These are phyloP conservation scores for Xylaria palmicola DNA, from an alignment of 495 filamentous ascomycete genomes.

Conservation along the genomic window DNA sequence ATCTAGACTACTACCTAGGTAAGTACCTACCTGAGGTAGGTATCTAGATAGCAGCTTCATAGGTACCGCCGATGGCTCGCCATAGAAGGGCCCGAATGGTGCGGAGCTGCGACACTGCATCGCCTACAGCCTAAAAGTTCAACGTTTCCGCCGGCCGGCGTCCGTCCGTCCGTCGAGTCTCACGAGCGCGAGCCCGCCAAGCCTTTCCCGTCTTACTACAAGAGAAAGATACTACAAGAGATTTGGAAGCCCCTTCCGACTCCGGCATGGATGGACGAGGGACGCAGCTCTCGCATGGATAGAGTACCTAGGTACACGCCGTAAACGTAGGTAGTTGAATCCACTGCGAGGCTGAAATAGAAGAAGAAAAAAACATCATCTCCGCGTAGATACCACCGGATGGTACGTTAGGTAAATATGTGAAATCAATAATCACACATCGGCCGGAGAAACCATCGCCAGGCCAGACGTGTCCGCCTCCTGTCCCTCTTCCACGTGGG, in stretches of 20 bases:
- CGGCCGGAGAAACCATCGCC: too few species aligned
- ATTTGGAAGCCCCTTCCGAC: slow-evolving; percentile 8
- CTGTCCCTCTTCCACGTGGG: slow-evolving; percentile 17
- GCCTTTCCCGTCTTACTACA: slow-evolving; percentile 7
- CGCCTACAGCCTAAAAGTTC: background rate
- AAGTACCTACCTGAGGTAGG: too few species aligned
- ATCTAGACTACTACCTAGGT: too few species aligned
- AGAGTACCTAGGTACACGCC: too few species aligned
- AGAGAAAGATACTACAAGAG: too few species aligned
- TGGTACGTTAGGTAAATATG: too few species aligned
- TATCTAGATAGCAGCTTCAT: background rate
- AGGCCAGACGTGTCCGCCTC: too few species aligned
- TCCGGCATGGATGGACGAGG: background rate
- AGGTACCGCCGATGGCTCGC: background rate
- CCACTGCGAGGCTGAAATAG: slow-evolving; percentile 2
- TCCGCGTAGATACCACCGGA: background rate
- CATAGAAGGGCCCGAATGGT: background rate
- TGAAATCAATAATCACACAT: too few species aligned
- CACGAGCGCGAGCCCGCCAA: background rate
- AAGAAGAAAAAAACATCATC: background rate
- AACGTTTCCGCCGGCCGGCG: too few species aligned
- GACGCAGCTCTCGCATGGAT: slow-evolving; percentile 14
- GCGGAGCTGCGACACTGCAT: background rate
- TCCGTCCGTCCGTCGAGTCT: background rate
- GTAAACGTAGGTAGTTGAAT: background rate